Evolutionary conservation across 768 basidiomycete species (phyloP).

Genomic region (Xerocomellus dryophilus): DNA sequence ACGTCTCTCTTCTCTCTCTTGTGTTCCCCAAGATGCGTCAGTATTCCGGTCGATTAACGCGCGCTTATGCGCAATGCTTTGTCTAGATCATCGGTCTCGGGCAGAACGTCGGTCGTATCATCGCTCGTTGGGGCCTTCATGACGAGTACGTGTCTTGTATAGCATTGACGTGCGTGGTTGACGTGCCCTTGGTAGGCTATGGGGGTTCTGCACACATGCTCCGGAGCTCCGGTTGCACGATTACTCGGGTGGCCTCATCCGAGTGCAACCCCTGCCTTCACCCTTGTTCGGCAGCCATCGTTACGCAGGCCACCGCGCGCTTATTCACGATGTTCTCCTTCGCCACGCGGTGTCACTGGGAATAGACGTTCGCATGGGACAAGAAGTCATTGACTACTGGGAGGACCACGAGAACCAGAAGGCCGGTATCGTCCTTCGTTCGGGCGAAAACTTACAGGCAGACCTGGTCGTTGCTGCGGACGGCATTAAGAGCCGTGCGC

Average conservation of each 20-base stretch:
- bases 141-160: constrained; percentile 13
- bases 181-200: constrained; percentile 11
- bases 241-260: constrained; percentile 22
- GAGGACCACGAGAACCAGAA: constrained; percentile 2
- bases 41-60: neutral
- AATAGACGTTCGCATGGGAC: constrained; percentile 22
- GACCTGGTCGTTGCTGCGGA: constrained; percentile 32
- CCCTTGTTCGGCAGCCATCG: constrained; percentile 14
- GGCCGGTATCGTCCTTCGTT: constrained; percentile 18
- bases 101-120: constrained; percentile 26
- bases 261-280: constrained; percentile 12
- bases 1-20: neutral
- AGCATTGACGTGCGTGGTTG: neutral
- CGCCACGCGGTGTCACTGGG: constrained; percentile 24
- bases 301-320: constrained; percentile 26
- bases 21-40: too few species aligned
- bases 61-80: neutral
- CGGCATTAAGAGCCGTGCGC: constrained; percentile 24
- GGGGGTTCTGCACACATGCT: constrained; percentile 16
- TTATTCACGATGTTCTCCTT: constrained; percentile 22
- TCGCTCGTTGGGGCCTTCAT: constrained; percentile 30
- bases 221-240: constrained; percentile 14
- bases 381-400: constrained; percentile 23
- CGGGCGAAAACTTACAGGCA: constrained; percentile 13
- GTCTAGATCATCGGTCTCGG: constrained; percentile 21